Base-by-base conservation (phyloP, 1,139 yeast species). In the Hemisphaericaspora lyxosophila region DNA sequence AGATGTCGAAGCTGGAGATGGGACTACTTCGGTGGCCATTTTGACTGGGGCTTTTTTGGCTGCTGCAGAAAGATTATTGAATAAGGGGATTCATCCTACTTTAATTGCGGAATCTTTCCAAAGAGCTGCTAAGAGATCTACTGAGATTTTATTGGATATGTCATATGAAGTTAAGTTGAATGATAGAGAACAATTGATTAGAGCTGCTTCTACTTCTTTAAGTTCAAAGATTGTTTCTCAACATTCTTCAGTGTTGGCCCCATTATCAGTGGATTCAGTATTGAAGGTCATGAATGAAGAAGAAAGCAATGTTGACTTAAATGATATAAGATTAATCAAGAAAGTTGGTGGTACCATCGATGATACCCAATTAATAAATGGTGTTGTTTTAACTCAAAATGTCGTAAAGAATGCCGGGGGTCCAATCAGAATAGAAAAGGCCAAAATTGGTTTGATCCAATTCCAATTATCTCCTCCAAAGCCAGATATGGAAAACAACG, bases 1-100 rank as follows among this genome's bases (percentile, higher is more conserved):
- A 64, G 98, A 92, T 55, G 84, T 90, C 25, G 99, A 90, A 61
- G 97, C 98, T 16, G 99, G 99, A 41, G 99, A 92, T 60, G 99
- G 99, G 48, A 92, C 99, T 31, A 92, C 99, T 0, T 83, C 97
- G 1, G 98, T 92, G 26, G 98, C 95, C 25, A 92, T 92, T 44
- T 73, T 92, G 49, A 88, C 97, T 4, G 98, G 99, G 22, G 92
- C 97, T 6, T 69, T 92, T 38, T 72, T 92, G 40, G 95, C 92
- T 25, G 98, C 98, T 17, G 96, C 97, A 38, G 98, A 94, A 53
- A 81, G 85, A 58, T 72, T 92, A 45, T 75, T 92, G 51, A 81
- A 79, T 50, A 88, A 86, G 59, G 97, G 97, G 8, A 88, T 92
- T 49, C 98, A 92, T 62, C 99, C 99, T 39, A 87, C 96, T 9